These are phyloP conservation scores for Cucumis hystrix DNA, from an alignment of 306 rosid species.

Conservation along the genomic window DNA sequence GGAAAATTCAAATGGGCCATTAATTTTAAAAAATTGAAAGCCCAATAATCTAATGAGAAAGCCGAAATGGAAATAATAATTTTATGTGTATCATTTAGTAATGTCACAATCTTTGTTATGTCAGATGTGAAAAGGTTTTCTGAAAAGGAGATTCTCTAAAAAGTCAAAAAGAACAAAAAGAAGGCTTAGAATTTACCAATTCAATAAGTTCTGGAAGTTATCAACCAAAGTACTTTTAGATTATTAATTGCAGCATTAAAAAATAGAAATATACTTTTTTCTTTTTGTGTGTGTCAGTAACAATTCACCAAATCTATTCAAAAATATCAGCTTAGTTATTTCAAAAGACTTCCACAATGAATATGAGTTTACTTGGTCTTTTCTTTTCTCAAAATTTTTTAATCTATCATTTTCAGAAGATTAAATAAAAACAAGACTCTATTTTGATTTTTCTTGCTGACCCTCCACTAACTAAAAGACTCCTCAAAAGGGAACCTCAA, in stretches of 20 bases:
- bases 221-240: neutral
- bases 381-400: no score
- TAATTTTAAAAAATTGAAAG: neutral
- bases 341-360: neutral
- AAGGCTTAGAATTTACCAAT: neutral
- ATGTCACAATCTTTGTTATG: neutral
- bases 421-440: neutral
- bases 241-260: neutral
- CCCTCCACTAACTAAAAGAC: neutral
- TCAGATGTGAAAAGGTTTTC: constrained; percentile 7
- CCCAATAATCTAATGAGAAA: neutral
- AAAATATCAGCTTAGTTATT: neutral
- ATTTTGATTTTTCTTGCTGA: neutral
- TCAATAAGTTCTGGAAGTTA: neutral
- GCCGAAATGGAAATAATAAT: neutral
- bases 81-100: neutral
- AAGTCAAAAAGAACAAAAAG: neutral
- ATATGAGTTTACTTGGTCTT: constrained; percentile 3
- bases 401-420: neutral
- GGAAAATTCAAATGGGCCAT: neutral
- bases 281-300: neutral
- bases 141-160: neutral
- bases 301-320: neutral
- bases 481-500: neutral
- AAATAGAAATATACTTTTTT: neutral